Evolutionary conservation across 306 rosid species (phyloP).

Genomic region (Biancaea sappan): DNA sequence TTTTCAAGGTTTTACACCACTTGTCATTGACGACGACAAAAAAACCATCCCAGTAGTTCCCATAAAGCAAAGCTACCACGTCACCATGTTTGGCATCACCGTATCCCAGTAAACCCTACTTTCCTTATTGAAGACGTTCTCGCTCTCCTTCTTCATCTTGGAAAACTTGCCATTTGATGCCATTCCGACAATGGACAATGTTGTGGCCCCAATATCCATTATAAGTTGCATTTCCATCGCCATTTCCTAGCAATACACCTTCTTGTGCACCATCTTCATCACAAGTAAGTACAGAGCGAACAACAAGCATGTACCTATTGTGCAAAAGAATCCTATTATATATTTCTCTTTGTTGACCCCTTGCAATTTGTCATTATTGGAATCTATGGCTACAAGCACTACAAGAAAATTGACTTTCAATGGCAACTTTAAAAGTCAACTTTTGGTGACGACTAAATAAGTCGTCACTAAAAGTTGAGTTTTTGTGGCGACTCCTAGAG

Average conservation of each 20-base stretch:
- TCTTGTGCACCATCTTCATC: constrained; percentile 56
- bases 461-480: too few relatives aligned
- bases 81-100: constrained; percentile 43
- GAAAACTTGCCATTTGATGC: constrained; percentile 43
- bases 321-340: constrained; percentile 59
- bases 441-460: too few relatives aligned
- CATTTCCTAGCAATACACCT: constrained; percentile 64
- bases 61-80: constrained; percentile 77
- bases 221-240: constrained; percentile 77
- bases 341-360: constrained; percentile 40
- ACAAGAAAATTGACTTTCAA: too few relatives aligned
- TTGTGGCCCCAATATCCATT: constrained; percentile 70
- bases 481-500: too few relatives aligned
- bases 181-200: constrained; percentile 55
- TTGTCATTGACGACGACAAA: too few relatives aligned
- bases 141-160: constrained; percentile 53
- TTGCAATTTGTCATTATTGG: constrained; percentile 41
- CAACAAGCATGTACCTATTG: constrained; percentile 62
- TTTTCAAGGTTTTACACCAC: too few relatives aligned
- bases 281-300: constrained; percentile 68
- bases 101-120: constrained; percentile 47
- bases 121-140: constrained; percentile 49
- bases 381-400: constrained; percentile 56
- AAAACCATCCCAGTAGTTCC: constrained; percentile 90
- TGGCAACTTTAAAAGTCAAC: too few relatives aligned